Evolutionary conservation across 306 rosid genomes (phyloP).

Genomic region (Fagus sylvatica): DNA sequence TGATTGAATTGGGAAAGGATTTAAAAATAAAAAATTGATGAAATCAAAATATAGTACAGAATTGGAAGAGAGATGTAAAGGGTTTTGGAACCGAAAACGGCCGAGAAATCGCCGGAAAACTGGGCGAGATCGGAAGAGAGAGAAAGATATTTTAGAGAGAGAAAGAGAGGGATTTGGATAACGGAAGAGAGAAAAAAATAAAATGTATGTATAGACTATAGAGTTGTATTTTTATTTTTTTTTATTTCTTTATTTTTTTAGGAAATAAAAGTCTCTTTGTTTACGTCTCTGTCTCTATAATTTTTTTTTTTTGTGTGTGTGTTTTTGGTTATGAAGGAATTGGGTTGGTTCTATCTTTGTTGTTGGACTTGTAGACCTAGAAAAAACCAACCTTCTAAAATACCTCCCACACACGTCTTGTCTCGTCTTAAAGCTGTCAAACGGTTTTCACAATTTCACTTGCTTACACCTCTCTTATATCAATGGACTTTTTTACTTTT

Average conservation of each 20-base stretch:
- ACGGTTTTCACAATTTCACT: constrained; percentile 9
- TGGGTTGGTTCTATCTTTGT: background rate
- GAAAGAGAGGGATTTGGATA: constrained; percentile 36
- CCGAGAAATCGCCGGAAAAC: constrained; percentile 44
- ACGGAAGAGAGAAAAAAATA: constrained; percentile 34
- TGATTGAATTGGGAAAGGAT: background rate
- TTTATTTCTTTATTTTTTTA: background rate
- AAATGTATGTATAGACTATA: background rate
- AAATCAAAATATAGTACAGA: constrained; percentile 29
- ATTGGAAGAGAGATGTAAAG: background rate
- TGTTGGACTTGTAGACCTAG: constrained; percentile 19
- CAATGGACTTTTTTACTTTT: too few species aligned
- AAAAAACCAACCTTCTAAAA: background rate
- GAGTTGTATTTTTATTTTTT: background rate
- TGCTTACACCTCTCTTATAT: background rate
- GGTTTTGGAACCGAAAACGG: constrained; percentile 25
- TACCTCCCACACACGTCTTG: constrained; percentile 29
- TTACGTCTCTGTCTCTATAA: constrained; percentile 44
- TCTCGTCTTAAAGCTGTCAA: constrained; percentile 23
- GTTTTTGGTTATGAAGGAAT: background rate
- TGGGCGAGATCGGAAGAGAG: constrained; percentile 52
- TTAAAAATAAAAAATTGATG: constrained; percentile 10
- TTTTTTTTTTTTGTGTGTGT: background rate
- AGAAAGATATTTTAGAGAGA: constrained; percentile 36
- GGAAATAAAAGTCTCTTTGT: constrained; percentile 19